Conservation (phyloP, 2,329 filamentous ascomycete species). For the Chaetomium sp. region DNA sequence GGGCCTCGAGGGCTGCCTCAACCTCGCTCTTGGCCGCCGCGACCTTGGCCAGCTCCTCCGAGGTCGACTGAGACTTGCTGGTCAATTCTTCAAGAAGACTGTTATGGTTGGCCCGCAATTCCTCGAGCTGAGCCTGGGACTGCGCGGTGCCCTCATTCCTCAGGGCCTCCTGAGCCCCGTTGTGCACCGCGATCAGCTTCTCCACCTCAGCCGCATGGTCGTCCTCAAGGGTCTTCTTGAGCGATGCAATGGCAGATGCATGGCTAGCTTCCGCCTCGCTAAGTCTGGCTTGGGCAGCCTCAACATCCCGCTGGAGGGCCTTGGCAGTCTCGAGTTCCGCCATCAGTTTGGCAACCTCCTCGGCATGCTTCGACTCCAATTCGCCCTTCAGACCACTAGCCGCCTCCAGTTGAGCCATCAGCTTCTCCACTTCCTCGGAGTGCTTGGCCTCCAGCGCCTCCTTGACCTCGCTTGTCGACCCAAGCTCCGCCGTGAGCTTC, state of each 20-base stretch:
- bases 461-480: slow-evolving; percentile 29
- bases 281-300: slow-evolving; percentile 39
- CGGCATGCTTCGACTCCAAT: slow-evolving; percentile 38
- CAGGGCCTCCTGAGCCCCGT: slow-evolving; percentile 49
- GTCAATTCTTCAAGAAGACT: slow-evolving; percentile 50
- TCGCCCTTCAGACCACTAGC: slow-evolving; percentile 38
- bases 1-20: slow-evolving; percentile 42
- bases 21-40: slow-evolving; percentile 43
- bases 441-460: slow-evolving; percentile 39
- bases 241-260: slow-evolving; percentile 42
- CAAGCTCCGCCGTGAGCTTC: slow-evolving; percentile 38
- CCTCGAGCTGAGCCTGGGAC: slow-evolving; percentile 46
- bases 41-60: slow-evolving; percentile 43
- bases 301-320: slow-evolving; percentile 27
- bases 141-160: slow-evolving; percentile 49
- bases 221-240: slow-evolving; percentile 47
- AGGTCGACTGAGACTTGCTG: slow-evolving; percentile 33
- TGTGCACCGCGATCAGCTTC: slow-evolving; percentile 47
- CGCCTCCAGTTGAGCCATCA: slow-evolving; percentile 40
- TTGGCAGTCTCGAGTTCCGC: slow-evolving; percentile 42
- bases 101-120: slow-evolving; percentile 38
- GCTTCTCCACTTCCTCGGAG: slow-evolving; percentile 37
- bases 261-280: slow-evolving; percentile 42
- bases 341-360: slow-evolving; percentile 37
- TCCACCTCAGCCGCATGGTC: slow-evolving; percentile 50